Percentiles rank a stretch among this genome's conserved stretches.
Evolutionary conservation across 2,329 filamentous ascomycete genomes (phyloP).

Genomic region (Ophiocordyceps camponoti-leonardi): DNA sequence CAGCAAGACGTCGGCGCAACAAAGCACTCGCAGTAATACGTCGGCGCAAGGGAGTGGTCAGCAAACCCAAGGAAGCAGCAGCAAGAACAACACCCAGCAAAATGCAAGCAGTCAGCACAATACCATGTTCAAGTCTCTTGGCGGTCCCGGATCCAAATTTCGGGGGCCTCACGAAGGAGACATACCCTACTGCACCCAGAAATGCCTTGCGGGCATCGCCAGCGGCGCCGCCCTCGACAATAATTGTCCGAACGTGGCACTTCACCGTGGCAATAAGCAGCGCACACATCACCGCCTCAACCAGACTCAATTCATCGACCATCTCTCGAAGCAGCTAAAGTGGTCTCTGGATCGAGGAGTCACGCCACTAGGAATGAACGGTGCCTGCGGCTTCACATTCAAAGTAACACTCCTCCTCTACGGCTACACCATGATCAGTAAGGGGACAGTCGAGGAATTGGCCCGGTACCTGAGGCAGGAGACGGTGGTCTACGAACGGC

Average conservation of each 20-base stretch:
- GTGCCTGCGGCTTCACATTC: slow-evolving; percentile 22
- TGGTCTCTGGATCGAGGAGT: slow-evolving; percentile 14
- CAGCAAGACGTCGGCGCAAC: too few relatives aligned
- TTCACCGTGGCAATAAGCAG: background rate
- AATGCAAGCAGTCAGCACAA: too few relatives aligned
- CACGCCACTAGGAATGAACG: slow-evolving; percentile 8
- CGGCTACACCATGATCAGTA: slow-evolving; percentile 25
- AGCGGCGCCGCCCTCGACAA: slow-evolving; percentile 3
- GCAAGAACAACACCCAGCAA: too few relatives aligned
- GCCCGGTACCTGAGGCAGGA: slow-evolving; percentile 17
- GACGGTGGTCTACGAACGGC: slow-evolving; percentile 15
- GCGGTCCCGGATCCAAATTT: too few relatives aligned
- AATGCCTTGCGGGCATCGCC: slow-evolving; percentile 19
- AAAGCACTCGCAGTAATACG: too few relatives aligned
- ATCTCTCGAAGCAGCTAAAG: slow-evolving; percentile 14
- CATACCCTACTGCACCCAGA: slow-evolving; percentile 20
- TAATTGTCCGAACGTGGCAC: slow-evolving; percentile 15
- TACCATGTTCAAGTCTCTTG: too few relatives aligned
- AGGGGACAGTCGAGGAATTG: slow-evolving; percentile 19
- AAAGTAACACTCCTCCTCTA: slow-evolving; percentile 20
- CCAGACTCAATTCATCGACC: slow-evolving; percentile 10
- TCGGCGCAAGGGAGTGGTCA: too few relatives aligned
- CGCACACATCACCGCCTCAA: slow-evolving; percentile 11
- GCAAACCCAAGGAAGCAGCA: too few relatives aligned
- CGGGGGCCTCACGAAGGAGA: slow-evolving; percentile 1